Percentiles rank a stretch among this genome's conserved stretches.
phyloP scores from a whole-genome alignment of 441 rosid species.

The Lepidium campestre region DNA sequence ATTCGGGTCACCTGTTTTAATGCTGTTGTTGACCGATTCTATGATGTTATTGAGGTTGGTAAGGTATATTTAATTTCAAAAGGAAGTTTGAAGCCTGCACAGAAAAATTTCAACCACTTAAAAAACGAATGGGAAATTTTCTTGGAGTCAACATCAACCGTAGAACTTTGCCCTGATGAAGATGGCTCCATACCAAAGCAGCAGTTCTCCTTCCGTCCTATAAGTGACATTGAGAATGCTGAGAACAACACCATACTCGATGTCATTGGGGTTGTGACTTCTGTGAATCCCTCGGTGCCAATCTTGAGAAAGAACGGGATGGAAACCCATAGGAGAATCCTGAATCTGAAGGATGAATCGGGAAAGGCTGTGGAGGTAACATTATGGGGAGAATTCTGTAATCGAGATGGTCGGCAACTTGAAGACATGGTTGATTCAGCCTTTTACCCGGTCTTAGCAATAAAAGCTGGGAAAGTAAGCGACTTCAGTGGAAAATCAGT shows the following conservation, averaged over 20 bases:
- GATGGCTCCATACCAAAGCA: constrained; percentile 75
- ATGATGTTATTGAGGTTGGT: constrained; percentile 63
- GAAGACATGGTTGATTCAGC: constrained; percentile 66
- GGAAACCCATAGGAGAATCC: constrained; percentile 81
- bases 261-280: constrained; percentile 61
- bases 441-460: constrained; percentile 59
- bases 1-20: constrained; percentile 80
- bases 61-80: constrained; percentile 77
- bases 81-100: constrained; percentile 84
- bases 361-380: constrained; percentile 69
- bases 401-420: constrained; percentile 68
- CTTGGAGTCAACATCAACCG: constrained; percentile 65
- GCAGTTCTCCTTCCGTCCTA: constrained; percentile 67
- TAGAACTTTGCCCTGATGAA: constrained; percentile 66
- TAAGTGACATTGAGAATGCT: constrained; percentile 61
- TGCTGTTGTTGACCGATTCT: constrained; percentile 68
- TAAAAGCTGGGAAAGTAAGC: constrained; percentile 77
- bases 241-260: constrained; percentile 65
- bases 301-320: constrained; percentile 79
- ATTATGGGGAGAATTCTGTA: constrained; percentile 84
- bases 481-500: constrained; percentile 80
- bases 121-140: constrained; percentile 79
- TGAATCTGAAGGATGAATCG: constrained; percentile 70
- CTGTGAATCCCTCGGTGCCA: constrained; percentile 65
- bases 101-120: constrained; percentile 78